phyloP scores from a whole-genome alignment of 2,329 filamentous ascomycete genomes.

The Epichloe sibirici region DNA sequence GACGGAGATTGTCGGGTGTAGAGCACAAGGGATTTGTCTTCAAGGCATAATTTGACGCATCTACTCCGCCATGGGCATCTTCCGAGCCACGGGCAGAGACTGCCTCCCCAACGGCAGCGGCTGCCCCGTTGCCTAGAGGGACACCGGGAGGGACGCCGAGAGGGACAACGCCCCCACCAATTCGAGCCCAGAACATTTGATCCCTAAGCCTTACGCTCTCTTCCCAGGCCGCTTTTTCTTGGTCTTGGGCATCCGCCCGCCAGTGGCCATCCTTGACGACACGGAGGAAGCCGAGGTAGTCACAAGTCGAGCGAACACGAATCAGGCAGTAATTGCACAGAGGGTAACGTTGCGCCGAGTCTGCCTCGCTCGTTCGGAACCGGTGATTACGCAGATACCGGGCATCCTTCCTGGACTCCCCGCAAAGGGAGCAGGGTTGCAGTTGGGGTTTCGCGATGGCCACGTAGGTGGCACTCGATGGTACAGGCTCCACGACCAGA shows the following conservation, averaged over 20 bases:
- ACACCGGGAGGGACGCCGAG: conserved; percentile 30
- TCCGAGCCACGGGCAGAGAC: background rate
- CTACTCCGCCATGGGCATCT: background rate
- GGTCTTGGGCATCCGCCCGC: conserved; percentile 69
- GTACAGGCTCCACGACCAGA: conserved; percentile 80
- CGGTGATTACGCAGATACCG: conserved; percentile 68
- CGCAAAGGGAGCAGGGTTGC: conserved; percentile 76
- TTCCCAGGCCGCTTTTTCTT: conserved; percentile 85
- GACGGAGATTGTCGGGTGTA: conserved; percentile 1
- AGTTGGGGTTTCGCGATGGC: conserved; percentile 39
- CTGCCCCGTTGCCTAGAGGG: conserved; percentile 36
- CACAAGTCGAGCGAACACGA: conserved; percentile 76
- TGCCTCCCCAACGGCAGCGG: conserved; percentile 3
- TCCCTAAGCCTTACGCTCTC: conserved; percentile 83
- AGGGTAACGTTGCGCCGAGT: conserved; percentile 78
- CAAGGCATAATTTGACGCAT: background rate
- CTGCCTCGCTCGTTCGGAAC: conserved; percentile 78
- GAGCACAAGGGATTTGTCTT: background rate
- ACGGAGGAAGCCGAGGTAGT: conserved; percentile 81
- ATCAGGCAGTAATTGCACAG: conserved; percentile 80
- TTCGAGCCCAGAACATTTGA: conserved; percentile 92
- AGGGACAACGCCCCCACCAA: conserved; percentile 84
- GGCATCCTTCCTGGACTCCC: conserved; percentile 62
- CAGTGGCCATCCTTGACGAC: conserved; percentile 90
- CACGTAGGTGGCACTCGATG: conserved; percentile 41